phyloP scores from a whole-genome alignment of 2,329 filamentous ascomycete genomes.

The Pseudogymnoascus sp. region DNA sequence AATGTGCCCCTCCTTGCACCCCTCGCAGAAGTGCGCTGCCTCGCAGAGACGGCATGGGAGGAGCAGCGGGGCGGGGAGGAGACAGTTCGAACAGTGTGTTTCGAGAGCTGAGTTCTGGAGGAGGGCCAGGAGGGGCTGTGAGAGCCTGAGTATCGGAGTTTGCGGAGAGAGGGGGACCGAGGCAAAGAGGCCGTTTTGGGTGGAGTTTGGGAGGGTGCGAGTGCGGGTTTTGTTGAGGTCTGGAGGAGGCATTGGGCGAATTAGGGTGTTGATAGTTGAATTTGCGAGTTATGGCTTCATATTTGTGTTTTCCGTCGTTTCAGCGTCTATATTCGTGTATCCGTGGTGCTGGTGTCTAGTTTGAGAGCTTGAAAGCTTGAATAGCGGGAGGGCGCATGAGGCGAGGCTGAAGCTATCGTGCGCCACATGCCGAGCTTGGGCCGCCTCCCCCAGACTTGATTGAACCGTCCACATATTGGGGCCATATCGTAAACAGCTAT shows the following conservation, averaged over 20 bases:
- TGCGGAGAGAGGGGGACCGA: neutral
- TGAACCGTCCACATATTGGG: too few relatives aligned
- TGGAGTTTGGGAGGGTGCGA: neutral
- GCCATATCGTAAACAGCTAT: too few relatives aligned
- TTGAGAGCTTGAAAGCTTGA: neutral
- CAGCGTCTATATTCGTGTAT: neutral
- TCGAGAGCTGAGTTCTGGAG: slow-evolving; percentile 9
- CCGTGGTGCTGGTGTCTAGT: neutral
- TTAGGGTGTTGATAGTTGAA: neutral
- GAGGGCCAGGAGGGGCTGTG: neutral
- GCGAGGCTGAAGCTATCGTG: neutral
- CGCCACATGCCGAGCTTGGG: slow-evolving; percentile 3
- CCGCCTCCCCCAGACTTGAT: too few relatives aligned
- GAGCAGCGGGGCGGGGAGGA: neutral
- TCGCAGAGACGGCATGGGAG: slow-evolving; percentile 1
- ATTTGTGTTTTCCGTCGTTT: neutral
- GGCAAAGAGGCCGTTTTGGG: slow-evolving; percentile 4
- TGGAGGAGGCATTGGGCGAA: neutral
- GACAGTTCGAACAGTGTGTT: neutral
- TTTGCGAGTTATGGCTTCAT: neutral
- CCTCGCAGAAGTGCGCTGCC: neutral
- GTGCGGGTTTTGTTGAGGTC: slow-evolving; percentile 1
- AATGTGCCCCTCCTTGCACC: neutral
- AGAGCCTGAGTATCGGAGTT: neutral
- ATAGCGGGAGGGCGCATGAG: neutral